Percentiles rank a stretch among this genome's conserved stretches.
Conservation (phyloP, 106 monocot genomes). For the Agapanthus africanus region DNA sequence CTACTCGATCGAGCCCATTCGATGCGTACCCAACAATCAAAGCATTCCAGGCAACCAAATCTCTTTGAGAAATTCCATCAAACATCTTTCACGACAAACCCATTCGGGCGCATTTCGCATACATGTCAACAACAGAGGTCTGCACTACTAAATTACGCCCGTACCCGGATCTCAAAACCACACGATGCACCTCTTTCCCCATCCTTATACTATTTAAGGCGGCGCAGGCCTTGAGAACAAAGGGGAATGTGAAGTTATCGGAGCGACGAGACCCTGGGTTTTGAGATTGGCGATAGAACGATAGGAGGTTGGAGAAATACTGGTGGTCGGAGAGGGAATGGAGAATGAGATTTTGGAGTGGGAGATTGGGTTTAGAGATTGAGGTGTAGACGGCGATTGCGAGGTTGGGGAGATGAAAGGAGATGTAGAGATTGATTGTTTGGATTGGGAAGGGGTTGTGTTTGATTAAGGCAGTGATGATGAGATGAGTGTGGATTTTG, state of each 20-base stretch:
- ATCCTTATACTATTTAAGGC: constrained; percentile 2
- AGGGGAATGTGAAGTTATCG: constrained; percentile 56
- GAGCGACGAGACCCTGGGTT: constrained; percentile 2
- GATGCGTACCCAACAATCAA: constrained; percentile 45
- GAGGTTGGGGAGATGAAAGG: constrained; percentile 9
- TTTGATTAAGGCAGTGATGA: constrained; percentile 10
- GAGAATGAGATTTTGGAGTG: constrained; percentile 33
- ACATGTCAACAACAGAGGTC: constrained; percentile 60
- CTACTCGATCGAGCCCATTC: constrained; percentile 31
- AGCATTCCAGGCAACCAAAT: constrained; percentile 59
- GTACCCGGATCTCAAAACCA: constrained; percentile 32
- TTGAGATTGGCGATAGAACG: constrained; percentile 20
- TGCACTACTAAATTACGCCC: constrained; percentile 33
- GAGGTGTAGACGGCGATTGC: constrained; percentile 15
- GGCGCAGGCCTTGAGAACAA: constrained; percentile 58
- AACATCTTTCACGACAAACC: constrained; percentile 34
- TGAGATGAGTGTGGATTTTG: constrained; percentile 20
- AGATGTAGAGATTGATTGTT: constrained; percentile 11
- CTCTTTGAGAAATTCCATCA: constrained; percentile 44
- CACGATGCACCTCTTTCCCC: constrained; percentile 44
- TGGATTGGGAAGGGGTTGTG: constrained; percentile 4
- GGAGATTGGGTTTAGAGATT: constrained; percentile 17
- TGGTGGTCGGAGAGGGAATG: constrained; percentile 46
- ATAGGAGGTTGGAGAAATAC: constrained; percentile 23
- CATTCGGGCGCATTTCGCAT: constrained; percentile 36